Conservation (phyloP, 2,329 filamentous ascomycete species). For the Fusarium neocosmosporiellum region DNA sequence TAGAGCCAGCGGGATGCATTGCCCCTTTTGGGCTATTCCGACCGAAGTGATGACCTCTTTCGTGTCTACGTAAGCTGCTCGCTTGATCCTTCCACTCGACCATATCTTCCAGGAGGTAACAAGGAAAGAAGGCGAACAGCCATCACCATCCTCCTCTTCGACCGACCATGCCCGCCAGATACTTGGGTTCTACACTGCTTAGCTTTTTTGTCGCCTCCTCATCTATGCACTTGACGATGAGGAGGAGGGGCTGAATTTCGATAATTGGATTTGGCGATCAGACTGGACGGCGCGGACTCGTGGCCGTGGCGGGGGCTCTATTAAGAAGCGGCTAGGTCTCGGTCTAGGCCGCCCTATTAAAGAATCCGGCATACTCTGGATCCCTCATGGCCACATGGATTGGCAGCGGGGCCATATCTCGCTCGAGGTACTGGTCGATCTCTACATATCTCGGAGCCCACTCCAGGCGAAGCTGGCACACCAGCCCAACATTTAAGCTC, state of each 20-base stretch:
- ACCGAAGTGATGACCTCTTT: background rate
- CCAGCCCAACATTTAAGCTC: background rate
- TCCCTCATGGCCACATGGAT: background rate
- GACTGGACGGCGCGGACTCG: background rate
- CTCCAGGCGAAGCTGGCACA: background rate
- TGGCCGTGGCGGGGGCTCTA: background rate
- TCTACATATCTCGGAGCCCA: slow-evolving; percentile 3
- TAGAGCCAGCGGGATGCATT: background rate
- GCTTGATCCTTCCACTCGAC: slow-evolving; percentile 1
- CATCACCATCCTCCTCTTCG: background rate
- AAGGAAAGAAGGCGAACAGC: background rate
- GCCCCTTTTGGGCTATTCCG: background rate
- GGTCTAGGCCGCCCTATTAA: background rate
- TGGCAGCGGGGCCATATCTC: slow-evolving; percentile 1
- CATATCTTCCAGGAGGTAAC: background rate
- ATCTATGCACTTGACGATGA: background rate
- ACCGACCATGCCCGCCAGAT: background rate
- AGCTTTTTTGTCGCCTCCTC: slow-evolving; percentile 5
- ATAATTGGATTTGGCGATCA: background rate
- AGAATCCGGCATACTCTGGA: slow-evolving; percentile 1
- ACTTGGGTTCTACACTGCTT: slow-evolving; percentile 1
- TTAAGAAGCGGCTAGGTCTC: slow-evolving; percentile 4
- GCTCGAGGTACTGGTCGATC: background rate
- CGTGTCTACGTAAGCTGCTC: background rate
- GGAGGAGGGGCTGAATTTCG: background rate